Base-by-base conservation (phyloP, 1,139 yeast species). In the Suhomyces maxii region DNA sequence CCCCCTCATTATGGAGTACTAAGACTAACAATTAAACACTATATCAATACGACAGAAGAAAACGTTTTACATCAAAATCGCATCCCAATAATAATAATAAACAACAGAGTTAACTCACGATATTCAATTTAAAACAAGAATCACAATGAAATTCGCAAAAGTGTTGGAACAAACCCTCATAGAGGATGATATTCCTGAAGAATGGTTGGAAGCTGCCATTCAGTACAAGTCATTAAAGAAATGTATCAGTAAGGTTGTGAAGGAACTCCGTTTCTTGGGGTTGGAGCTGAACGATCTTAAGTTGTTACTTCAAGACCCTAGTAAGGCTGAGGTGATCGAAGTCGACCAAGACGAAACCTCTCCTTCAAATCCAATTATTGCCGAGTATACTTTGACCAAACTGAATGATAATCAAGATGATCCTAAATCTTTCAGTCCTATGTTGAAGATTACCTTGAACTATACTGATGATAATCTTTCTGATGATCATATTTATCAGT, bases 141-240 rank as follows among this genome's bases (percentile, higher is more conserved):
- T 28, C 31, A 11, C 31, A 7, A 83, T 84, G 93, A 86, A 86
- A 73, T 86, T 86, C 62, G 91, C 89, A 7, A 86, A 86, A 61
- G 77, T 80, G 6, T 78, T 84, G 50, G 84, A 86, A 58, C 82
- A 83, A 54, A 77, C 83, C 2, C 71, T 86, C 28, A 72, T 71
- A 32, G 83, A 79, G 47, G 86, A 82, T 39, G 77, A 79, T 6
- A 71, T 86, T 33, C 93, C 93, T 3, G 76, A 72, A 36, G 85
- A 82, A 36, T 86, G 93, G 93, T 69, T 80, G 0, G 78, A 75
- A 34, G 79, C 82, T 5, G 89, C 90, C 23, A 85, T 86, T 44
- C 86, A 84, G 55, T 86, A 86, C 62, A 86, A 86, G 58, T 77
- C 83, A 2, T 66, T 86, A 44, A 86, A 86, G 61, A 86, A 86